A percentile compares a stretch with the other conserved stretches of the same genome.
phyloP scores from a whole-genome alignment of 352 stramenopile genomes.

The Phytopythium litorale region DNA sequence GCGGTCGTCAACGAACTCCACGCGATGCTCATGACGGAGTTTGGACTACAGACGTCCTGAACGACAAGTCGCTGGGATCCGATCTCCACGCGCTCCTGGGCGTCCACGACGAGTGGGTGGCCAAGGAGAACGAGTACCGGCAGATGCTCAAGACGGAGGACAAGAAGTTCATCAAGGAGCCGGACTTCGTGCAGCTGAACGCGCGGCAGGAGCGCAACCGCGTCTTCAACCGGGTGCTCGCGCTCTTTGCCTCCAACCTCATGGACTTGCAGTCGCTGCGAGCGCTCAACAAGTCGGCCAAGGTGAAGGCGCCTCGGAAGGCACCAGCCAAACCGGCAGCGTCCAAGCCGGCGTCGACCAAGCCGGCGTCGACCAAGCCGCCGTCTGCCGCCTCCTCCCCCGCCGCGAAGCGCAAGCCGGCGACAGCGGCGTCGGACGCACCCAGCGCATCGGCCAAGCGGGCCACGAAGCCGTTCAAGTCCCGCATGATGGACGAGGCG shows the following conservation, averaged over 20 bases:
- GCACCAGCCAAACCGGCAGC: slow-evolving; percentile 21
- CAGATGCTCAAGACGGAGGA: slow-evolving; percentile 89
- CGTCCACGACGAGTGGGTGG: slow-evolving; percentile 73
- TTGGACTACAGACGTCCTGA: slow-evolving; percentile 34
- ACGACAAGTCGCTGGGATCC: slow-evolving; percentile 49
- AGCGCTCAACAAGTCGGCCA: slow-evolving; percentile 61
- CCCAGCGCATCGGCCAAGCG: slow-evolving; percentile 34
- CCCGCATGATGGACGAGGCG: slow-evolving; percentile 63
- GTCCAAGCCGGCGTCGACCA: slow-evolving; percentile 23
- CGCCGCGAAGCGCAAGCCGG: slow-evolving; percentile 40
- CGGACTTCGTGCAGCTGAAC: slow-evolving; percentile 68
- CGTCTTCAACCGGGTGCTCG: slow-evolving; percentile 72
- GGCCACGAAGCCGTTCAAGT: slow-evolving; percentile 76
- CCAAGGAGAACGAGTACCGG: slow-evolving; percentile 85
- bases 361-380: slow-evolving; percentile 24
- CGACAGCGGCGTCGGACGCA: slow-evolving; percentile 6
- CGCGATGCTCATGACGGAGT: not conserved
- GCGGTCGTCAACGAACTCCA: not conserved
- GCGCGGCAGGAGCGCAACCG: slow-evolving; percentile 82
- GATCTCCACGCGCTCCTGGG: slow-evolving; percentile 47
- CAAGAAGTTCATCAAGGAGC: slow-evolving; percentile 82
- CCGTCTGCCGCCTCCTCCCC: slow-evolving; percentile 9
- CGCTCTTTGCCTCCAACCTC: slow-evolving; percentile 49
- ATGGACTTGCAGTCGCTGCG: slow-evolving; percentile 70
- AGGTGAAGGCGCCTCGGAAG: slow-evolving; percentile 58